Evolutionary conservation across 345 rosid genomes (phyloP).

Genomic region (Toxicodendron radicans): DNA sequence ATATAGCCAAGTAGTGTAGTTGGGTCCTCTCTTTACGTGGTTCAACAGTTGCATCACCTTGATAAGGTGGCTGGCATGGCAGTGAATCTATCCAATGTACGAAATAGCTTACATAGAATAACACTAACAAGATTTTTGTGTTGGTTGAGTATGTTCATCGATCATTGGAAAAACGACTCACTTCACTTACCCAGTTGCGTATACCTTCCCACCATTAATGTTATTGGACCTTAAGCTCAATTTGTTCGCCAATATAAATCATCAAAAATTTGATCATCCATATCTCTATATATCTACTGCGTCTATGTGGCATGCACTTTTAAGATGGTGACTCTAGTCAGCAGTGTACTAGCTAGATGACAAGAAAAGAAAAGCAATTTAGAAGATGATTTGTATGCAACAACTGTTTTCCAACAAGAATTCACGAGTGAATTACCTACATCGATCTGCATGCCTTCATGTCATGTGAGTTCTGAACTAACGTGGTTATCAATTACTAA

Average conservation of each 20-base stretch:
- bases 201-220: neutral
- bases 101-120: neutral
- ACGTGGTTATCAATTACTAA: neutral
- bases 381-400: too few species aligned
- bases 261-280: neutral
- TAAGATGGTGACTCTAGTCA: neutral
- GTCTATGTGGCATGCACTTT: neutral
- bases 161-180: constrained; percentile 1
- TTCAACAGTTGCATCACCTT: neutral
- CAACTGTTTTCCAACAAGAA: constrained; percentile 6
- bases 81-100: neutral
- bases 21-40: neutral
- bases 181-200: neutral
- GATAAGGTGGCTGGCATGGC: too few species aligned
- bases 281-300: too few species aligned
- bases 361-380: too few species aligned
- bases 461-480: neutral
- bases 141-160: neutral
- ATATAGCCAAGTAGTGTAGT: too few species aligned
- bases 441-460: neutral
- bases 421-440: constrained; percentile 13
- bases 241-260: neutral
- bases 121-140: neutral
- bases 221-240: neutral
- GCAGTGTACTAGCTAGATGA: too few species aligned